A percentile compares a stretch with the other conserved stretches of the same genome.
Evolutionary conservation across 2,329 filamentous ascomycete genomes (phyloP).

Genomic region (Mycosphaerella sp.): DNA sequence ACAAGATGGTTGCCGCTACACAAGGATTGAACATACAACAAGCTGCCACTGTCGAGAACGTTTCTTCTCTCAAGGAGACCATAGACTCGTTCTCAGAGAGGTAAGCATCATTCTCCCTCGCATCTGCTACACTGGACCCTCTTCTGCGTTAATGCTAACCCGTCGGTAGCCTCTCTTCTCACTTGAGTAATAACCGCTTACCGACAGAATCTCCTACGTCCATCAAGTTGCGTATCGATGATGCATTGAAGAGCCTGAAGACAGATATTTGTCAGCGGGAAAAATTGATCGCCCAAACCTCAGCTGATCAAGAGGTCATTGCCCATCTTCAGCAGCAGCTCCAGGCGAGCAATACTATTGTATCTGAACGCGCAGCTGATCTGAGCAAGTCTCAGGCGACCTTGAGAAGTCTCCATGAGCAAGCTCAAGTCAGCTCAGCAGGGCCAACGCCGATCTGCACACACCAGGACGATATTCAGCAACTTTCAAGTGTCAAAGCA

Average conservation of each 20-base stretch:
- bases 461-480: background rate
- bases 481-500: background rate
- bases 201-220: background rate
- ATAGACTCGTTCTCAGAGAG: conserved; percentile 18
- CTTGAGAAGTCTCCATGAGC: conserved; percentile 10
- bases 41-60: conserved; percentile 14
- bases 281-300: conserved; percentile 16
- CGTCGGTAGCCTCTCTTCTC: background rate
- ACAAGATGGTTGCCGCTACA: conserved; percentile 17
- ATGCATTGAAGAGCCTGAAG: conserved; percentile 18
- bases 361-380: conserved; percentile 5
- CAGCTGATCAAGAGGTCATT: conserved; percentile 17
- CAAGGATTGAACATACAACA: conserved; percentile 19
- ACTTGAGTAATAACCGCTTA: background rate
- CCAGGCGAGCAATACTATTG: conserved; percentile 1
- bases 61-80: conserved; percentile 18
- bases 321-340: conserved; percentile 17
- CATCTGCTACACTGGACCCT: background rate
- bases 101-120: conserved; percentile 4
- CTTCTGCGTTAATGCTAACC: background rate
- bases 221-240: conserved; percentile 13
- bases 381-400: conserved; percentile 1
- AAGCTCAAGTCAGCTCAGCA: background rate
- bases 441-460: background rate
- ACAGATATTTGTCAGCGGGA: conserved; percentile 16